phyloP scores from a whole-genome alignment of 805 yeast genomes.

The Spathaspora gorwiae region DNA sequence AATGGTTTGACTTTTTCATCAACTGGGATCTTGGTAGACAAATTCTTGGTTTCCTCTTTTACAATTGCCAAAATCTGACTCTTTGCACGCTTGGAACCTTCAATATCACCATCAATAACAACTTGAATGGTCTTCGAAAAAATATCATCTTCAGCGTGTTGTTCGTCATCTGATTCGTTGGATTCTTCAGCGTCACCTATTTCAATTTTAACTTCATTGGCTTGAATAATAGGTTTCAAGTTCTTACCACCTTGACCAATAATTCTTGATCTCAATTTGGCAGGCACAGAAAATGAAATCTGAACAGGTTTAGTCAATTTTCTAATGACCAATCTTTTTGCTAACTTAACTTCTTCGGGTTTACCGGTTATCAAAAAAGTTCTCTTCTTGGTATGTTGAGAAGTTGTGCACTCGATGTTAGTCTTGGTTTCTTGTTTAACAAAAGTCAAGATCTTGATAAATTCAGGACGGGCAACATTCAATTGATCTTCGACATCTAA shows the following conservation, averaged over 20 bases:
- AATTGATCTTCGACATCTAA: constrained; percentile 67
- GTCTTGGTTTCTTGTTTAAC: constrained; percentile 60
- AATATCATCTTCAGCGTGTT: constrained; percentile 40
- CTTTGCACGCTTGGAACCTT: constrained; percentile 75
- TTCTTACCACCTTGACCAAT: constrained; percentile 86
- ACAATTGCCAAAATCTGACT: constrained; percentile 67
- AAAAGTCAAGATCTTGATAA: constrained; percentile 59
- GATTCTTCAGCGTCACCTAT: constrained; percentile 43
- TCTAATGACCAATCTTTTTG: constrained; percentile 70
- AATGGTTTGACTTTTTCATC: constrained; percentile 42
- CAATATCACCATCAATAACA: constrained; percentile 75
- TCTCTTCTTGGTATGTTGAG: constrained; percentile 69
- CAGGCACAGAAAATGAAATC: constrained; percentile 63
- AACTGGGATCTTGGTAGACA: constrained; percentile 48
- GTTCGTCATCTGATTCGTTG: constrained; percentile 27
- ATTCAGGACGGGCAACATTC: constrained; percentile 58
- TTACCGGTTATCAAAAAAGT: constrained; percentile 80
- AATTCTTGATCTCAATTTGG: constrained; percentile 67
- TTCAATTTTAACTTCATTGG: constrained; percentile 65
- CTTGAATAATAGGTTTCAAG: constrained; percentile 71
- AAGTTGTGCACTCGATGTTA: constrained; percentile 76
- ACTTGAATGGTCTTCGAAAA: constrained; percentile 59
- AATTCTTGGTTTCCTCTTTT: constrained; percentile 62
- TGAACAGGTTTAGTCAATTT: constrained; percentile 72
- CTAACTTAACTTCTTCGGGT: constrained; percentile 58